Conservation (phyloP, 2,329 filamentous ascomycete genomes). For the Scortechinia acanthostroma region DNA sequence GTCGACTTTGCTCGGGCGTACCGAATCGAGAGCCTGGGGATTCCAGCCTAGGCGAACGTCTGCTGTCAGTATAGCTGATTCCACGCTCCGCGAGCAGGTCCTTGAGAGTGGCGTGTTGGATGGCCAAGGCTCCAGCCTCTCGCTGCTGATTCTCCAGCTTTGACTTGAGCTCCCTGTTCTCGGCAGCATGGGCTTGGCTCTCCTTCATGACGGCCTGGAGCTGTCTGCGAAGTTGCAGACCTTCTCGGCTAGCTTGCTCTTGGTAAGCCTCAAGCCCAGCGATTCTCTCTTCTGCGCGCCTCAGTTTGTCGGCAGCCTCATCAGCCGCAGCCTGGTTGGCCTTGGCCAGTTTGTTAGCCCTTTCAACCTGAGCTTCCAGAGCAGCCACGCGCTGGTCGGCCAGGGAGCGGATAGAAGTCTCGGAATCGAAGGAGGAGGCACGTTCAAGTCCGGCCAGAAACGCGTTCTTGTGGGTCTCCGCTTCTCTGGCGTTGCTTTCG, state of each 20-base stretch:
- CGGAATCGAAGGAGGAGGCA: slow-evolving; percentile 46
- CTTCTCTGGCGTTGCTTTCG: slow-evolving; percentile 81
- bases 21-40: slow-evolving; percentile 66
- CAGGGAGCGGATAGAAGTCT: slow-evolving; percentile 13
- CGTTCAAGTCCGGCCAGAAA: slow-evolving; percentile 78
- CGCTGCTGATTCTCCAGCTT: slow-evolving; percentile 80
- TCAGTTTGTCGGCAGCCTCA: slow-evolving; percentile 76
- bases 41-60: slow-evolving; percentile 70
- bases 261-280: slow-evolving; percentile 94
- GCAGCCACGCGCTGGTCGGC: slow-evolving; percentile 63
- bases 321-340: slow-evolving; percentile 88
- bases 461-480: slow-evolving; percentile 74
- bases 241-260: slow-evolving; percentile 91
- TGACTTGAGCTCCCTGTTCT: slow-evolving; percentile 75
- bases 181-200: slow-evolving; percentile 71
- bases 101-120: slow-evolving; percentile 89
- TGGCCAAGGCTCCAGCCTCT: slow-evolving; percentile 84
- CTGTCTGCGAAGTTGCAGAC: slow-evolving; percentile 80
- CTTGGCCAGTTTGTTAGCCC: slow-evolving; percentile 73
- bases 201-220: slow-evolving; percentile 80
- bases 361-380: slow-evolving; percentile 72
- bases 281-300: slow-evolving; percentile 90
- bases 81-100: slow-evolving; percentile 85
- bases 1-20: slow-evolving; percentile 50
- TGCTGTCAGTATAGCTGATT: slow-evolving; percentile 68